phyloP scores from a whole-genome alignment of 495 filamentous ascomycete species.

The Penicillium verhagenii region DNA sequence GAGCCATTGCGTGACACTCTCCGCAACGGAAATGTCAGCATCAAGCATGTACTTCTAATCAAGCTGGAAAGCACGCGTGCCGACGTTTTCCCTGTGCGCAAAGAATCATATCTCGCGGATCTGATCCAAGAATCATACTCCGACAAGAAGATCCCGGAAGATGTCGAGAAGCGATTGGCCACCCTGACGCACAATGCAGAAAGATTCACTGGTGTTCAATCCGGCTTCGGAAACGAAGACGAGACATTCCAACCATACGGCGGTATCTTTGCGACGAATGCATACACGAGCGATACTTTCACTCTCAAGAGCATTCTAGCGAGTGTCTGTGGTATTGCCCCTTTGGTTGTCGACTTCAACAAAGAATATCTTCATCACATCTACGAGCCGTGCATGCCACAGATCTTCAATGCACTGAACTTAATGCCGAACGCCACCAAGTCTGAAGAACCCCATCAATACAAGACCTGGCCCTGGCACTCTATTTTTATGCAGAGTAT shows the following conservation, averaged over 20 bases:
- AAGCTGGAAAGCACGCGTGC: constrained; percentile 44
- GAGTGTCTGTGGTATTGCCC: constrained; percentile 38
- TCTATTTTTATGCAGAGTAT: constrained; percentile 34
- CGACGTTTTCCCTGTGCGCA: constrained; percentile 44
- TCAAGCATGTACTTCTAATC: constrained; percentile 41
- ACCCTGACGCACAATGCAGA: constrained; percentile 36
- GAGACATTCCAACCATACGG: constrained; percentile 25
- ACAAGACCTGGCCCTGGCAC: constrained; percentile 27
- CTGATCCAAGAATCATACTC: constrained; percentile 27
- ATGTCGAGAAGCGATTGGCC: constrained; percentile 27
- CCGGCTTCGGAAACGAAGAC: constrained; percentile 13
- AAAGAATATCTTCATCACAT: constrained; percentile 37
- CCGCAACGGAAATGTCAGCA: constrained; percentile 23
- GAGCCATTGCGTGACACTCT: constrained; percentile 29
- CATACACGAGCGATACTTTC: constrained; percentile 36
- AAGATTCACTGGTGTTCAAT: constrained; percentile 28
- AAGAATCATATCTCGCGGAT: constrained; percentile 24
- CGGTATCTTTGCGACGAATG: constrained; percentile 36
- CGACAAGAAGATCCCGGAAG: constrained; percentile 21
- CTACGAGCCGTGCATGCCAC: constrained; percentile 45
- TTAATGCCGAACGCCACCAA: constrained; percentile 24
- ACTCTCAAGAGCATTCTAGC: constrained; percentile 43
- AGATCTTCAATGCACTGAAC: constrained; percentile 35
- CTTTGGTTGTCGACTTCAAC: constrained; percentile 43
- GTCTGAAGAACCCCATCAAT: constrained; percentile 12